Conservation (phyloP, 805 yeast species). For the Candida peoriensis region DNA sequence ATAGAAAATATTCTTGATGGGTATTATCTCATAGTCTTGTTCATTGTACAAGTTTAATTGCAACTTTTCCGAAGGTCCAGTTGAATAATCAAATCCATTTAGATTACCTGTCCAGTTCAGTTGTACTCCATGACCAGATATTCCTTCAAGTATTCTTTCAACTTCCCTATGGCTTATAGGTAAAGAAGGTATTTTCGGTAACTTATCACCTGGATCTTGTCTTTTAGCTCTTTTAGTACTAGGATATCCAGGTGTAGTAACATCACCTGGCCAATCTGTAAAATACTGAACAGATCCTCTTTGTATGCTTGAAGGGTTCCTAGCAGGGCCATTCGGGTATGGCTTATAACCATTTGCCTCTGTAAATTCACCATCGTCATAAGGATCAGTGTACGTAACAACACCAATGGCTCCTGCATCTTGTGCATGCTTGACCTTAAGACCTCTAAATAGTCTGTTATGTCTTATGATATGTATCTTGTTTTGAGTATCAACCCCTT, state of each 20-base stretch:
- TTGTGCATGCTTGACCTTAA: constrained; percentile 59
- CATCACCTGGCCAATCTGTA: constrained; percentile 67
- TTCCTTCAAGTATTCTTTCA: constrained; percentile 32
- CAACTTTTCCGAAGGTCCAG: constrained; percentile 41
- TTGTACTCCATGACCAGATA: constrained; percentile 34
- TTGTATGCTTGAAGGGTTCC: constrained; percentile 56
- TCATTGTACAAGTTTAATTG: constrained; percentile 35
- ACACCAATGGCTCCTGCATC: constrained; percentile 59
- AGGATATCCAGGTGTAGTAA: constrained; percentile 71
- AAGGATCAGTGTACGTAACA: constrained; percentile 45
- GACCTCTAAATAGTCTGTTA: constrained; percentile 45
- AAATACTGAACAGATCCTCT: constrained; percentile 57
- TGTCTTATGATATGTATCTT: constrained; percentile 56
- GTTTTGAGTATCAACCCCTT: constrained; percentile 41
- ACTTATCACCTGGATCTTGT: constrained; percentile 33
- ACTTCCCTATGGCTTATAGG: constrained; percentile 43
- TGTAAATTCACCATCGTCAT: constrained; percentile 55
- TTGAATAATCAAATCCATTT: constrained; percentile 37
- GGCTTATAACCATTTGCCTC: constrained; percentile 48
- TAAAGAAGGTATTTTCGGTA: constrained; percentile 50
- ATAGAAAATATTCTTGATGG: constrained; percentile 44
- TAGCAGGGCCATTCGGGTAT: constrained; percentile 63
- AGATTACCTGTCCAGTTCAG: constrained; percentile 35
- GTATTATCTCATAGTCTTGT: constrained; percentile 37
- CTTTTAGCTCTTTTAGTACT: constrained; percentile 40